These are phyloP conservation scores for Byssothecium circinans DNA, from an alignment of 2,329 filamentous ascomycete species.

Conservation along the genomic window DNA sequence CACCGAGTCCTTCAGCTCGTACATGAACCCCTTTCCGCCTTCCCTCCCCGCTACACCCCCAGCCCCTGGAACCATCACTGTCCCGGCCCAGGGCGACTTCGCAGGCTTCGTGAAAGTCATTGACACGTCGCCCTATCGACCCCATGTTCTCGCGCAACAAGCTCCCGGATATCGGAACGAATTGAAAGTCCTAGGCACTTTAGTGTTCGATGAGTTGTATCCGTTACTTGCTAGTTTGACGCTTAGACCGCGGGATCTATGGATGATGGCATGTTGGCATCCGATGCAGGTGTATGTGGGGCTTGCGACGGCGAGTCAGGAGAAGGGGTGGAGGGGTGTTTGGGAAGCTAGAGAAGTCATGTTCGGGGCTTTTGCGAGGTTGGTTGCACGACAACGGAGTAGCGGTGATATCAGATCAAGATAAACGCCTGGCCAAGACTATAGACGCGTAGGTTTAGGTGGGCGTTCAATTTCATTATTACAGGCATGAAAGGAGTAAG, in stretches of 20 bases:
- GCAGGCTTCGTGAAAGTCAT: conserved; percentile 9
- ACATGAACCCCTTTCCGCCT: conserved; percentile 1
- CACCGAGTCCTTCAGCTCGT: conserved; percentile 8
- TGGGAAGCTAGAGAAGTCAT: conserved; percentile 5
- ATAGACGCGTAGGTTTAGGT: no score
- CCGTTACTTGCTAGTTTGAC: conserved; percentile 2
- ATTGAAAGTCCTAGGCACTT: conserved; percentile 6
- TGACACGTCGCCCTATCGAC: neutral
- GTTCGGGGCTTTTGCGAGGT: conserved; percentile 1
- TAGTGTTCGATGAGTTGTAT: conserved; percentile 12
- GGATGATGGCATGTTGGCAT: conserved; percentile 5
- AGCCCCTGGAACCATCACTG: neutral
- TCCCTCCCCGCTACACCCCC: neutral
- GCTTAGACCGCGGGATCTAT: conserved; percentile 5
- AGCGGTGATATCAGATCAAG: no score
- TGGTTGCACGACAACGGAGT: neutral
- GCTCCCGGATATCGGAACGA: conserved; percentile 6
- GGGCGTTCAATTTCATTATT: no score
- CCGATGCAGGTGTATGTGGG: conserved; percentile 10
- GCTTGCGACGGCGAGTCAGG: neutral
- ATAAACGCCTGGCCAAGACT: no score
- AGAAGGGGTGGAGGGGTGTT: conserved; percentile 4
- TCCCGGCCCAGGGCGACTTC: conserved; percentile 3
- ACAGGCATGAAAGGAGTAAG: no score
- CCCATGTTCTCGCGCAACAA: neutral